These are phyloP conservation scores for Lactarius hengduanensis DNA, from an alignment of 768 basidiomycete genomes.

Conservation along the genomic window DNA sequence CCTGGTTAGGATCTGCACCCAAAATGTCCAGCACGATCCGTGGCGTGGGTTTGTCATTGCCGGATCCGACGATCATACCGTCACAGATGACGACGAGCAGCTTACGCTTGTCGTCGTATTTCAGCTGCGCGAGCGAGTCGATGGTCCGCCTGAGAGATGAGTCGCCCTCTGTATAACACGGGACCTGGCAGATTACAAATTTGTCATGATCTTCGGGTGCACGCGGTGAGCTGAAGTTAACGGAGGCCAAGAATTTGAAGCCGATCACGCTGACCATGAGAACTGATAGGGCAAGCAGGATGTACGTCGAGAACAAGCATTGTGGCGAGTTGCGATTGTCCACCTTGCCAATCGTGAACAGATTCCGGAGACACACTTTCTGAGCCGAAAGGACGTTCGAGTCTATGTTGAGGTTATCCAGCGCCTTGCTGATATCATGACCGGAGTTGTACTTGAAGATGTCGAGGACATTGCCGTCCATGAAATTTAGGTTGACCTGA, in stretches of 20 bases:
- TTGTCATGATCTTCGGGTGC: slow-evolving; percentile 96
- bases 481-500: slow-evolving; percentile 57
- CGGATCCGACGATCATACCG: slow-evolving; percentile 96
- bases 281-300: slow-evolving; percentile 79
- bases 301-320: slow-evolving; percentile 88
- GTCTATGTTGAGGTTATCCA: slow-evolving; percentile 64
- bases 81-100: slow-evolving; percentile 92
- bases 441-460: slow-evolving; percentile 79
- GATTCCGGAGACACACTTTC: slow-evolving; percentile 85
- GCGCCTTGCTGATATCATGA: slow-evolving; percentile 72
- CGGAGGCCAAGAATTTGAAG: slow-evolving; percentile 92
- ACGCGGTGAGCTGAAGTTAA: slow-evolving; percentile 76
- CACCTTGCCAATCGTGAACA: slow-evolving; percentile 88
- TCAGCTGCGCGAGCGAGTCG: slow-evolving; percentile 89
- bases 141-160: slow-evolving; percentile 82
- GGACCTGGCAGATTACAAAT: slow-evolving; percentile 96
- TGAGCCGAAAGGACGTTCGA: slow-evolving; percentile 62
- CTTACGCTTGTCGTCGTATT: slow-evolving; percentile 98
- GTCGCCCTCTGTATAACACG: slow-evolving; percentile 98
- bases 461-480: slow-evolving; percentile 64
- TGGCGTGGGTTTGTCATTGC: slow-evolving; percentile 95
- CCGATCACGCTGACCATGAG: slow-evolving; percentile 95
- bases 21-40: slow-evolving; percentile 97
- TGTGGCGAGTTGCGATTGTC: slow-evolving; percentile 91
- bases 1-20: slow-evolving; percentile 87